Conservation (phyloP, 768 basidiomycete genomes). For the Cytidiella melzeri region DNA sequence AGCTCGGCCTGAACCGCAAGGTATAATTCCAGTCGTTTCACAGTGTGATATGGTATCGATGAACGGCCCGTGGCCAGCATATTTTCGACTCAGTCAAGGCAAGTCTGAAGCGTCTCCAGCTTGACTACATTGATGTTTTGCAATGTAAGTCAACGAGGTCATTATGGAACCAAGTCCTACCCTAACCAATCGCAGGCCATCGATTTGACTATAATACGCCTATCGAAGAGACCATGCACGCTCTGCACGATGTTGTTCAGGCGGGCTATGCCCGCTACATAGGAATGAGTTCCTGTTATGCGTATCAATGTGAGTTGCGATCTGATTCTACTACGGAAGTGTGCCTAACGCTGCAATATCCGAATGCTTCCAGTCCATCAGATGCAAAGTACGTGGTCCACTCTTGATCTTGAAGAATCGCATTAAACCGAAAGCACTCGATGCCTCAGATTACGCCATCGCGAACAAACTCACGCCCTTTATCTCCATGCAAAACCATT, state of each 20-base stretch:
- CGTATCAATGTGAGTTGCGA: conserved; percentile 27
- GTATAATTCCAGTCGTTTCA: conserved; percentile 9
- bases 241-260: conserved; percentile 41
- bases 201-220: conserved; percentile 33
- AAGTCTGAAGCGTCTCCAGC: conserved; percentile 58
- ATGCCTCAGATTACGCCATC: background rate
- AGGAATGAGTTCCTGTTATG: conserved; percentile 33
- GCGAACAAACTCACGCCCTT: conserved; percentile 32
- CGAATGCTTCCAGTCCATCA: conserved; percentile 21
- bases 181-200: conserved; percentile 23
- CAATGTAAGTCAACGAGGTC: conserved; percentile 59
- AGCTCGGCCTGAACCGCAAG: conserved; percentile 31
- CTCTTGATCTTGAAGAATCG: no score
- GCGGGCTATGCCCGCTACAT: conserved; percentile 39
- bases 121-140: conserved; percentile 73
- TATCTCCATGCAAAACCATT: conserved; percentile 44
- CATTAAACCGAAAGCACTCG: no score
- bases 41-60: background rate
- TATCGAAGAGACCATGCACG: conserved; percentile 41
- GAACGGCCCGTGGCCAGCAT: conserved; percentile 35
- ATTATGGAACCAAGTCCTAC: no score
- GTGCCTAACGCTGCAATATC: background rate
- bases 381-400: conserved; percentile 26
- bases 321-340: background rate
- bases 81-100: conserved; percentile 66